phyloP scores from a whole-genome alignment of 1,284 basidiomycete species.

The Leccinum fallax region DNA sequence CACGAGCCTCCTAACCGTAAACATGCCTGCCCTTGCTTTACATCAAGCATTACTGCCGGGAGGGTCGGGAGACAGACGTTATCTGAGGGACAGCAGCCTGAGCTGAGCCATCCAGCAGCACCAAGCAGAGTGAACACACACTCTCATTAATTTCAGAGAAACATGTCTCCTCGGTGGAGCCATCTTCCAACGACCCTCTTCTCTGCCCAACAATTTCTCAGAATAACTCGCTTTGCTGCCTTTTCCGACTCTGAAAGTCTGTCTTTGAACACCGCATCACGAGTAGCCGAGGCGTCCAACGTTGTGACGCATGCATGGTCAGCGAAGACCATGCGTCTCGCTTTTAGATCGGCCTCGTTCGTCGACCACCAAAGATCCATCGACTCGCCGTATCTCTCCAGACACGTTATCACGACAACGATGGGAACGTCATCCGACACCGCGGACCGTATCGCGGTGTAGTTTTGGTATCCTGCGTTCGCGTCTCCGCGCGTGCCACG shows the following conservation, averaged over 20 bases:
- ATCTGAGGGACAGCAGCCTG: conserved; percentile 7
- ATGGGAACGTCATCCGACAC: conserved; percentile 38
- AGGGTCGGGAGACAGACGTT: neutral
- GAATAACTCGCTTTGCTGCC: conserved; percentile 26
- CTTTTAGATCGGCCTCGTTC: conserved; percentile 32
- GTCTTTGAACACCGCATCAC: conserved; percentile 25
- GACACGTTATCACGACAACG: conserved; percentile 30
- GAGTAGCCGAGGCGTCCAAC: conserved; percentile 19
- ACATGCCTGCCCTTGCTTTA: conserved; percentile 3
- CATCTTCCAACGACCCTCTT: conserved; percentile 29
- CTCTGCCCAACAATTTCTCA: conserved; percentile 33
- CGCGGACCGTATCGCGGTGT: conserved; percentile 30
- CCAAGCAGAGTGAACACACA: conserved; percentile 22
- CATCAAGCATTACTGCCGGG: neutral
- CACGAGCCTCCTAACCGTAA: conserved; percentile 4
- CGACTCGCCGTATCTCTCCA: conserved; percentile 31
- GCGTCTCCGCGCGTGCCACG: conserved; percentile 33
- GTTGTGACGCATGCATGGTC: conserved; percentile 35
- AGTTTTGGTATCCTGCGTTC: conserved; percentile 34
- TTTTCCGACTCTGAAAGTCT: conserved; percentile 28
- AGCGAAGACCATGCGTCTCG: conserved; percentile 29
- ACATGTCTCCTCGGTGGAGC: conserved; percentile 28
- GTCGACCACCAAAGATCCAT: conserved; percentile 37
- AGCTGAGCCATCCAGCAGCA: conserved; percentile 7
- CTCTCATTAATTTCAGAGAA: conserved; percentile 32